A percentile compares a stretch with the other conserved stretches of the same genome.
Conservation (phyloP, 805 yeast species). For the Myxozyma vanderwaltii region DNA sequence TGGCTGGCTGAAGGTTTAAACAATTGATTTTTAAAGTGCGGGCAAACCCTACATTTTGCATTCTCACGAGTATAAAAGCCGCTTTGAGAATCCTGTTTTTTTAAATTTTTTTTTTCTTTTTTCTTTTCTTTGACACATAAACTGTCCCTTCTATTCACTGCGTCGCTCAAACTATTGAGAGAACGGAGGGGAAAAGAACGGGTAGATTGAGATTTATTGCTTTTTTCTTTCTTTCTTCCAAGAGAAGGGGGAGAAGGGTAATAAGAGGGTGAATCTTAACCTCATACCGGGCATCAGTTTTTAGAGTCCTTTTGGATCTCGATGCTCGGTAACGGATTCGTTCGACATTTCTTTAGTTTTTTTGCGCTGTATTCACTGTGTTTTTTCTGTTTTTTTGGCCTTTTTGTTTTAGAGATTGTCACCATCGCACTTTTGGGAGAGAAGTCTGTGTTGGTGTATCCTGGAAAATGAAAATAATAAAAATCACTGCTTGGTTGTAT, state of each 20-base stretch:
- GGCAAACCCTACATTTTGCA: not conserved
- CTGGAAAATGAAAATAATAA: no score
- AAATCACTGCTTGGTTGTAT: no score
- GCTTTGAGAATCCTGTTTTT: not conserved
- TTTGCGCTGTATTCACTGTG: no score
- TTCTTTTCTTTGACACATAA: conserved; percentile 16
- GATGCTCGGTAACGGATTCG: conserved; percentile 19
- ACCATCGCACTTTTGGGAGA: no score
- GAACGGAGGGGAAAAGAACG: conserved; percentile 33
- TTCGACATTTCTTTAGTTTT: not conserved
- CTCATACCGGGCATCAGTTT: conserved; percentile 21
- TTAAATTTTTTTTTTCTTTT: not conserved
- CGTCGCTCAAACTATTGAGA: conserved; percentile 18
- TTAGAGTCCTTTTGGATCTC: not conserved
- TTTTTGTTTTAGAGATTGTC: not conserved
- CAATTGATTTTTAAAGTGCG: no score
- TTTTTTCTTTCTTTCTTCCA: not conserved
- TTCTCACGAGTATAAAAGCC: conserved; percentile 1
- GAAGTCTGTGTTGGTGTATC: no score
- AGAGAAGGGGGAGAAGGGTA: not conserved
- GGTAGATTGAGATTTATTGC: conserved; percentile 28
- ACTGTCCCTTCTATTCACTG: conserved; percentile 30
- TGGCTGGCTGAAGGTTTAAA: no score
- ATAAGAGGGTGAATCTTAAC: conserved; percentile 14
- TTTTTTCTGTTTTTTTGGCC: no score